phyloP scores from a whole-genome alignment of 805 yeast genomes.

The Hanseniaspora lindneri region DNA sequence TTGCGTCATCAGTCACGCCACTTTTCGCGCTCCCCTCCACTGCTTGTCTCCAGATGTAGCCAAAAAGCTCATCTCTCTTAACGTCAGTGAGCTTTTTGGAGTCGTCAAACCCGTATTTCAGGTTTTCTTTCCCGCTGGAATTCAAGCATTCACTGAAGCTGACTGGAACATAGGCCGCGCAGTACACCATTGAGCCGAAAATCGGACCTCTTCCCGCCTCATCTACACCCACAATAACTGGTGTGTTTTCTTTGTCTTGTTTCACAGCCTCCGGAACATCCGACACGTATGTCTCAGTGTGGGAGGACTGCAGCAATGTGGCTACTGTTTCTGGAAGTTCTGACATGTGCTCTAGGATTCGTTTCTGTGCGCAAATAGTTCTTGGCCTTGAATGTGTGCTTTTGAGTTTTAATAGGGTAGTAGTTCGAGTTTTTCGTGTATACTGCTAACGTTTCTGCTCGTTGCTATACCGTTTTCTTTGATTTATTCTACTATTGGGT shows the following conservation, averaged over 20 bases:
- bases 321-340: constrained; percentile 27
- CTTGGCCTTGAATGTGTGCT: not conserved
- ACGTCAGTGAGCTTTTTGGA: constrained; percentile 75
- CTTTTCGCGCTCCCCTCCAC: constrained; percentile 19
- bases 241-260: constrained; percentile 26
- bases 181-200: constrained; percentile 95
- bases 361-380: too few species aligned
- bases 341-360: not conserved
- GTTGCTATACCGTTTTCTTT: too few species aligned
- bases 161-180: constrained; percentile 55
- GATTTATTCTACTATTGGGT: too few species aligned
- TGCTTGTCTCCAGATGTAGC: constrained; percentile 42
- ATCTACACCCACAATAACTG: constrained; percentile 71
- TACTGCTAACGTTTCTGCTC: too few species aligned
- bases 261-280: constrained; percentile 35
- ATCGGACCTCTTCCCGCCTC: constrained; percentile 99
- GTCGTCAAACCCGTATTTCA: constrained; percentile 78
- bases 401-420: too few species aligned
- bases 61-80: constrained; percentile 51
- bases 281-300: constrained; percentile 40
- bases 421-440: too few species aligned
- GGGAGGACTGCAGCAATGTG: constrained; percentile 21
- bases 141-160: not conserved
- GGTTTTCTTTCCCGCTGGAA: constrained; percentile 38
- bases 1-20: constrained; percentile 16